These are phyloP conservation scores for Nemania abortiva DNA, from an alignment of 2,329 filamentous ascomycete genomes.

Conservation along the genomic window DNA sequence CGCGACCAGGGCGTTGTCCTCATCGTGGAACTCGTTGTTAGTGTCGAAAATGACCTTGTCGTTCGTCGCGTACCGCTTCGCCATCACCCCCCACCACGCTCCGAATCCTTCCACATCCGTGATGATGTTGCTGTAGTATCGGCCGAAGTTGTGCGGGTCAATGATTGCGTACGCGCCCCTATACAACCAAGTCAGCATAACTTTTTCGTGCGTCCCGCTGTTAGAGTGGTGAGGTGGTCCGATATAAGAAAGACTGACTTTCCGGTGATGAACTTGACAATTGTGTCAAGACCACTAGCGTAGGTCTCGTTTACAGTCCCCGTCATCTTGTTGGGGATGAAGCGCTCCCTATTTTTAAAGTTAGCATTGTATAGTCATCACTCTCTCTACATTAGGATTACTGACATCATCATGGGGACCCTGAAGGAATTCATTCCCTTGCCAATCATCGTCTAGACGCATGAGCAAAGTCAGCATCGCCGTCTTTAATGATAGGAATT, in stretches of 20 bases:
- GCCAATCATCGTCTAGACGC: slow-evolving; percentile 58
- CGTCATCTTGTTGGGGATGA: slow-evolving; percentile 62
- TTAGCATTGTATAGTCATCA: slow-evolving; percentile 36
- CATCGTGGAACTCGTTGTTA: slow-evolving; percentile 75
- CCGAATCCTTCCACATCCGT: slow-evolving; percentile 64
- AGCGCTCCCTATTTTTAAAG: slow-evolving; percentile 64
- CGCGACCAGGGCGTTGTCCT: slow-evolving; percentile 69
- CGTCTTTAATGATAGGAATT: not conserved
- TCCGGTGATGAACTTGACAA: slow-evolving; percentile 46
- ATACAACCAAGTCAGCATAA: slow-evolving; percentile 2
- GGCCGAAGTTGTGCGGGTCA: slow-evolving; percentile 73
- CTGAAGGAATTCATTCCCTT: slow-evolving; percentile 69
- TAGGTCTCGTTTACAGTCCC: slow-evolving; percentile 51
- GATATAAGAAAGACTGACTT: slow-evolving; percentile 29
- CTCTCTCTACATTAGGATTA: slow-evolving; percentile 33
- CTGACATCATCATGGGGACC: slow-evolving; percentile 67
- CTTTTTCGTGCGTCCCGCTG: not conserved
- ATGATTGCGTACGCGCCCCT: slow-evolving; percentile 65
- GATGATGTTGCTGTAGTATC: slow-evolving; percentile 67
- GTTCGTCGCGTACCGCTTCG: slow-evolving; percentile 65
- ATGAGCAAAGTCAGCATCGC: slow-evolving; percentile 18
- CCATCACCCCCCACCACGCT: slow-evolving; percentile 69
- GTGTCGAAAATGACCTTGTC: slow-evolving; percentile 72
- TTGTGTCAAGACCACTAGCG: slow-evolving; percentile 46
- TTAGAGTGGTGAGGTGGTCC: not conserved